phyloP scores from a whole-genome alignment of 257 asterid genomes.

The Solanum dulcamara region DNA sequence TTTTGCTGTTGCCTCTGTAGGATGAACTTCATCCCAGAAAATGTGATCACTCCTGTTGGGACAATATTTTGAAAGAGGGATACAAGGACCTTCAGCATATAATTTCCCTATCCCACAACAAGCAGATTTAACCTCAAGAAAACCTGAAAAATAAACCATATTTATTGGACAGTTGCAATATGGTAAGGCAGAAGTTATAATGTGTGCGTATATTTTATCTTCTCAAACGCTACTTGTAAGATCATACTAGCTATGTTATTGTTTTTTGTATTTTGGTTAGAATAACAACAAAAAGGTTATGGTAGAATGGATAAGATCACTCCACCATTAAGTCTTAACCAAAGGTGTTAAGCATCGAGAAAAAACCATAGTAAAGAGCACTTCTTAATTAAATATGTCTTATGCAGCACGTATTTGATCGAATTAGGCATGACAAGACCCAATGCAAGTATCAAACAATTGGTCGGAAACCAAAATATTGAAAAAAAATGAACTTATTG shows the following conservation, averaged over 20 bases:
- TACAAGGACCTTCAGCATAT: constrained; percentile 52
- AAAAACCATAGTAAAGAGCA: too few relatives aligned
- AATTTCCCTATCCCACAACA: constrained; percentile 75
- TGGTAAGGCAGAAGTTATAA: background rate
- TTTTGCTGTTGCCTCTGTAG: constrained; percentile 44
- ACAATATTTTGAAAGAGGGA: constrained; percentile 46
- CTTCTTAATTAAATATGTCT: too few relatives aligned
- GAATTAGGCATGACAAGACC: too few relatives aligned
- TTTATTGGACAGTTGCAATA: background rate
- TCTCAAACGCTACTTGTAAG: accelerated
- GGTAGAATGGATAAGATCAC: too few relatives aligned
- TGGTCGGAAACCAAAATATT: too few relatives aligned
- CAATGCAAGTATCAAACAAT: too few relatives aligned
- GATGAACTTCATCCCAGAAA: constrained; percentile 83
- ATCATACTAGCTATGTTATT: too few relatives aligned
- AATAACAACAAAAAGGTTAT: background rate
- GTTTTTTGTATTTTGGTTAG: too few relatives aligned
- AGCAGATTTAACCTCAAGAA: constrained; percentile 47
- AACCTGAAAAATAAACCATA: constrained; percentile 18
- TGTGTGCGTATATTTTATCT: background rate
- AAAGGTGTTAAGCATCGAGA: too few relatives aligned
- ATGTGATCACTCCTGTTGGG: constrained; percentile 41
- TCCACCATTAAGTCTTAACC: too few relatives aligned
- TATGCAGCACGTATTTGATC: too few relatives aligned
- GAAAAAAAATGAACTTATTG: too few relatives aligned